Conservation (phyloP, 176 grass and related monocot species). For the Guadua angustifolia region DNA sequence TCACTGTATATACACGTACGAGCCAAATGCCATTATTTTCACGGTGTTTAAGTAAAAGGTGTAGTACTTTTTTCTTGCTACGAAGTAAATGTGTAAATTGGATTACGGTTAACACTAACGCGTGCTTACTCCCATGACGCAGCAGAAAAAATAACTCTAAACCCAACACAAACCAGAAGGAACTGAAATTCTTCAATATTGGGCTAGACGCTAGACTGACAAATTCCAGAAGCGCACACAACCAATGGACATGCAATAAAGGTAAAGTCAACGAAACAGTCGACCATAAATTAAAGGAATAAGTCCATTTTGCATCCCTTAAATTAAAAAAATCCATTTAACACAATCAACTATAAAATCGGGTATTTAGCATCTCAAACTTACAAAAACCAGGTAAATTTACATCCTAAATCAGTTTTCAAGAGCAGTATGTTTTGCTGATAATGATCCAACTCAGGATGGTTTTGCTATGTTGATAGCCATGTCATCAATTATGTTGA, state of each 20-base stretch:
- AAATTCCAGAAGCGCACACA: not conserved
- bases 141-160: not conserved
- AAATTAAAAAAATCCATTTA: no score
- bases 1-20: not conserved
- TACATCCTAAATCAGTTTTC: no score
- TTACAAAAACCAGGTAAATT: no score
- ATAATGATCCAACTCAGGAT: no score
- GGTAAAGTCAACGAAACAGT: constrained; percentile 13
- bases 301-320: no score
- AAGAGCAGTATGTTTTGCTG: no score
- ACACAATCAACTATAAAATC: no score
- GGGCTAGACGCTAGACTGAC: not conserved
- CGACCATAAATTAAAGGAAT: constrained; percentile 15
- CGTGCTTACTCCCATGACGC: not conserved
- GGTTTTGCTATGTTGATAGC: no score
- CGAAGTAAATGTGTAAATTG: not conserved
- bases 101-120: not conserved
- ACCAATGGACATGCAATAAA: constrained; percentile 8
- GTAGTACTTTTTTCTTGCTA: not conserved
- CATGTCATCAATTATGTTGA: no score
- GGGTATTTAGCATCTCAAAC: no score
- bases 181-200: constrained; percentile 26
- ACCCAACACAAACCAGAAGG: not conserved
- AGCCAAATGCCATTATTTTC: not conserved
- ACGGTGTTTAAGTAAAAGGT: not conserved